These are phyloP conservation scores for Yarrowia phangngaensis DNA, from an alignment of 805 yeast genomes.

Conservation along the genomic window DNA sequence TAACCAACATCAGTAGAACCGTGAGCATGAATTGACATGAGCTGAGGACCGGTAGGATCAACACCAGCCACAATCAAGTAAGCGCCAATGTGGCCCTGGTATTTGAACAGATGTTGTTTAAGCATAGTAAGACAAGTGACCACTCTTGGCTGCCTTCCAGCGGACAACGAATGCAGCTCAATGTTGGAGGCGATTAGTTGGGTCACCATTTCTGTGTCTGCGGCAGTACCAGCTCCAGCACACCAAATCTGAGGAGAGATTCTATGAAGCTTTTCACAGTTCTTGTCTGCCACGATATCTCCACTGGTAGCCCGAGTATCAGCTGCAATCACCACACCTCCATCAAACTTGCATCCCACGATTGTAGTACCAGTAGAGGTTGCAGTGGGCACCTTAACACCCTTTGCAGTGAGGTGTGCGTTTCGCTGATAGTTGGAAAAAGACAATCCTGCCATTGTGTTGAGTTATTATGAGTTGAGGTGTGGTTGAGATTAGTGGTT, in stretches of 20 bases:
- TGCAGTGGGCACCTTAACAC: conserved; percentile 76
- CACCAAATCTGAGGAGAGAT: conserved; percentile 93
- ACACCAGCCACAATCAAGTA: conserved; percentile 97
- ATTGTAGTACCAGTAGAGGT: conserved; percentile 99
- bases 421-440: conserved; percentile 95
- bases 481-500: no score
- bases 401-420: conserved; percentile 63
- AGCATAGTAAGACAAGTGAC: conserved; percentile 87
- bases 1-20: conserved; percentile 96
- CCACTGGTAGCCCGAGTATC: conserved; percentile 99
- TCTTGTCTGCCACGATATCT: conserved; percentile 94
- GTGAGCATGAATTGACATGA: conserved; percentile 92
- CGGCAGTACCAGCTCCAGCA: conserved; percentile 99
- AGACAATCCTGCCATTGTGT: conserved; percentile 77
- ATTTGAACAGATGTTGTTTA: conserved; percentile 92
- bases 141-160: conserved; percentile 86
- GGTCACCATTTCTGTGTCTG: conserved; percentile 97
- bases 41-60: conserved; percentile 93
- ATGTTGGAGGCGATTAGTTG: conserved; percentile 86
- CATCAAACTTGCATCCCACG: conserved; percentile 89
- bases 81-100: conserved; percentile 97
- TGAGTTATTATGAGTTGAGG: background rate
- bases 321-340: conserved; percentile 97
- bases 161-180: conserved; percentile 81
- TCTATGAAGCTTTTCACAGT: conserved; percentile 91